Evolutionary conservation across 1,284 basidiomycete species (phyloP).

Genomic region (Trametes pubescens): DNA sequence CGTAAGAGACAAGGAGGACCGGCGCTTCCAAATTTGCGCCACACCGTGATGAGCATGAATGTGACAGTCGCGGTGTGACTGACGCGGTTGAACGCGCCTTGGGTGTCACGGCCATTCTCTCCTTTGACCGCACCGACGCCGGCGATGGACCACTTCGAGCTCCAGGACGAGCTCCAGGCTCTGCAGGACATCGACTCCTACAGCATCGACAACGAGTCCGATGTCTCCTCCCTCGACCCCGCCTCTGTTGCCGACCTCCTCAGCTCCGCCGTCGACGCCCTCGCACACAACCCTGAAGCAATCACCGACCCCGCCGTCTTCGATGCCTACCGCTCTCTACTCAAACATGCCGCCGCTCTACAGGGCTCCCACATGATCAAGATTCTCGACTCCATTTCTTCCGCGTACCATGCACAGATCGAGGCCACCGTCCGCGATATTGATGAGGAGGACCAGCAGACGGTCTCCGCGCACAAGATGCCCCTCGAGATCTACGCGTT

Average conservation of each 20-base stretch:
- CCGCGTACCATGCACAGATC: conserved; percentile 74
- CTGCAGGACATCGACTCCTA: conserved; percentile 68
- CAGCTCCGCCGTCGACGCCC: conserved; percentile 78
- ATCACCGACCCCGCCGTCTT: conserved; percentile 75
- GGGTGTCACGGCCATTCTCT: conserved; percentile 13
- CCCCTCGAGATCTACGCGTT: conserved; percentile 92
- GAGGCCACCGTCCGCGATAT: conserved; percentile 73
- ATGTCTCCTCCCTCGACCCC: conserved; percentile 59
- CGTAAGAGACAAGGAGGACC: conserved; percentile 1
- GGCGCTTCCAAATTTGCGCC: conserved; percentile 17
- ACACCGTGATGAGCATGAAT: not conserved
- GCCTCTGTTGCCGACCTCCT: conserved; percentile 52
- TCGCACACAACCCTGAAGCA: conserved; percentile 75
- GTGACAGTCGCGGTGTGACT: conserved; percentile 34
- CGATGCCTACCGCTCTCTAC: conserved; percentile 80
- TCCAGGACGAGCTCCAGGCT: conserved; percentile 78
- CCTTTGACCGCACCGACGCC: not conserved
- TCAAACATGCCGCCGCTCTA: conserved; percentile 73
- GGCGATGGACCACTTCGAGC: conserved; percentile 60
- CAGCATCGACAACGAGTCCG: conserved; percentile 69
- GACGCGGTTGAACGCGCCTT: conserved; percentile 32
- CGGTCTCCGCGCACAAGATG: conserved; percentile 70
- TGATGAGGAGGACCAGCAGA: conserved; percentile 76
- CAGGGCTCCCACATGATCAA: conserved; percentile 74
- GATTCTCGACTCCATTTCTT: conserved; percentile 78